Percentiles rank a stretch among this genome's conserved stretches.
Evolutionary conservation across 768 basidiomycete species (phyloP).

Genomic region (Lentinula sp.): DNA sequence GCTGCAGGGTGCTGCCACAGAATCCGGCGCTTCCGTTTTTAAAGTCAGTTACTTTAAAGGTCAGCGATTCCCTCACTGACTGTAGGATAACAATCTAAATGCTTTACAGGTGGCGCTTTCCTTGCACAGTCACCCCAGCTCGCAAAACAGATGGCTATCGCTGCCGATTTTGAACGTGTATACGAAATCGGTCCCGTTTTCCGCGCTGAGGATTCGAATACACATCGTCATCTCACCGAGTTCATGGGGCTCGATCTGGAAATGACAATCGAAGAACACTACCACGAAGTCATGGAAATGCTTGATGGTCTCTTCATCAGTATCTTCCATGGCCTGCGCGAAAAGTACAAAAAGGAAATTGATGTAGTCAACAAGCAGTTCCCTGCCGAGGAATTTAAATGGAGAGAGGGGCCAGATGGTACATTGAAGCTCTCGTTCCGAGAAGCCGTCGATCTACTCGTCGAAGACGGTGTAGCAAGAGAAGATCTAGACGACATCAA

Average conservation of each 20-base stretch:
- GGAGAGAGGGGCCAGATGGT: constrained; percentile 84
- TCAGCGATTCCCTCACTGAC: constrained; percentile 16
- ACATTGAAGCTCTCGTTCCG: constrained; percentile 82
- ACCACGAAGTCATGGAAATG: constrained; percentile 94
- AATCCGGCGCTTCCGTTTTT: constrained; percentile 95
- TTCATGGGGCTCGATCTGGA: constrained; percentile 99
- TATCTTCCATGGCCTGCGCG: constrained; percentile 81
- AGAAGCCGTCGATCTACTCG: constrained; percentile 83
- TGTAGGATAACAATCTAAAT: neutral
- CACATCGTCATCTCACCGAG: constrained; percentile 96
- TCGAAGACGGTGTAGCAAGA: constrained; percentile 77
- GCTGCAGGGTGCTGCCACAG: constrained; percentile 93
- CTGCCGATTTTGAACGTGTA: constrained; percentile 96
- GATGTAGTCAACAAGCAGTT: constrained; percentile 78
- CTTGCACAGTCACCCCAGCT: constrained; percentile 96
- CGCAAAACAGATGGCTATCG: constrained; percentile 99
- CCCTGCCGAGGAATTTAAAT: constrained; percentile 94
- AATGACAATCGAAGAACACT: constrained; percentile 98
- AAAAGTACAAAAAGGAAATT: constrained; percentile 78
- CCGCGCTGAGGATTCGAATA: constrained; percentile 96
- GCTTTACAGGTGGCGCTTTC: constrained; percentile 70
- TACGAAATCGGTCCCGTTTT: constrained; percentile 97
- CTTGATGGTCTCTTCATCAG: constrained; percentile 81
- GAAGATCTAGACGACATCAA: constrained; percentile 86
- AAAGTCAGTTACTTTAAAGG: constrained; percentile 98